These are phyloP conservation scores for Fistulina hepatica DNA, from an alignment of 1,284 basidiomycete species.

Conservation along the genomic window DNA sequence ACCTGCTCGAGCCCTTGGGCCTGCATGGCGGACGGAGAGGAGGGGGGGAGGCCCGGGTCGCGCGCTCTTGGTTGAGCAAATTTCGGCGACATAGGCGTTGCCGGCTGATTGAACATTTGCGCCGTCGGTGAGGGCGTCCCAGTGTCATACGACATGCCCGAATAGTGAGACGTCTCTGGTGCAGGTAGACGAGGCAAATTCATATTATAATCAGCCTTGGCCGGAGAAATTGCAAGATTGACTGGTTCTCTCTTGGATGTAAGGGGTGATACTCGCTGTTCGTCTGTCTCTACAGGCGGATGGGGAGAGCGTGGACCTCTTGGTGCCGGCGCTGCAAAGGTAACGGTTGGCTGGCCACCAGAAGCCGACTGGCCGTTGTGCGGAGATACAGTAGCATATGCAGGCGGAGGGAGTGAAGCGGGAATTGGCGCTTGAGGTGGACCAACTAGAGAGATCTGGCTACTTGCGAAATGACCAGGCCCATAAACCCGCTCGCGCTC, in stretches of 20 bases:
- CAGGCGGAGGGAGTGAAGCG: too few species aligned
- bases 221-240: too few species aligned
- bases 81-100: slow-evolving; percentile 53
- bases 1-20: too few species aligned
- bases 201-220: slow-evolving; percentile 70
- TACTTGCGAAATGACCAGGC: slow-evolving; percentile 87
- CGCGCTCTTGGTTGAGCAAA: slow-evolving; percentile 9
- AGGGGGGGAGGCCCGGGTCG: slow-evolving; percentile 17
- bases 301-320: too few species aligned
- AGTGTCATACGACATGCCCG: slow-evolving; percentile 65
- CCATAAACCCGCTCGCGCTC: slow-evolving; percentile 92
- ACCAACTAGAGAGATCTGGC: slow-evolving; percentile 46
- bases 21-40: slow-evolving; percentile 8
- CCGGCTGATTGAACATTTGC: slow-evolving; percentile 32
- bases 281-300: too few species aligned
- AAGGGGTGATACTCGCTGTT: too few species aligned
- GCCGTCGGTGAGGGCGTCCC: slow-evolving; percentile 43
- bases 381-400: too few species aligned
- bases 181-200: slow-evolving; percentile 70
- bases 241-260: too few species aligned
- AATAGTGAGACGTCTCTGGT: slow-evolving; percentile 70
- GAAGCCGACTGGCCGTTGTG: too few species aligned
- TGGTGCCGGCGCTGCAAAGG: too few species aligned
- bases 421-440: too few species aligned
- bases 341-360: too few species aligned